phyloP scores from a whole-genome alignment of 352 stramenopile species.

The Phytophthora aleatoria region DNA sequence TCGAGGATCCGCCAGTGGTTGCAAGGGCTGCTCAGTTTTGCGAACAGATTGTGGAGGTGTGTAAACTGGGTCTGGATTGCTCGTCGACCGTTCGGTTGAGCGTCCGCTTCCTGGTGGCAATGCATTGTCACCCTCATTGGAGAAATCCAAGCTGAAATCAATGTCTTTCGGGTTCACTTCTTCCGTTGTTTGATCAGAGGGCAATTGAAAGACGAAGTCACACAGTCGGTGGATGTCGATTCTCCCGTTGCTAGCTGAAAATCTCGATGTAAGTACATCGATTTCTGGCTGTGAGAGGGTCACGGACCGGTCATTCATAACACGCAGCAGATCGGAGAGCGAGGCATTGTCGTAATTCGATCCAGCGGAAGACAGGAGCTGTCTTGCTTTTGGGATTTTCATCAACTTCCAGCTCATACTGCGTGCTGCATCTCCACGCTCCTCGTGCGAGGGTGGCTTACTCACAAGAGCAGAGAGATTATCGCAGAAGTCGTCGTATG shows the following conservation, averaged over 20 bases:
- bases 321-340: slow-evolving; percentile 33
- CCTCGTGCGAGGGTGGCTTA: slow-evolving; percentile 10
- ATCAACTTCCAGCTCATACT: slow-evolving; percentile 34
- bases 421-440: slow-evolving; percentile 4
- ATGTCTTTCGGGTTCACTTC: slow-evolving; percentile 21
- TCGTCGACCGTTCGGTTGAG: slow-evolving; percentile 13
- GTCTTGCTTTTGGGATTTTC: slow-evolving; percentile 33
- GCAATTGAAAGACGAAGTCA: slow-evolving; percentile 43
- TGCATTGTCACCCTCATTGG: slow-evolving; percentile 21
- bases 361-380: slow-evolving; percentile 22
- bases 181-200: slow-evolving; percentile 10
- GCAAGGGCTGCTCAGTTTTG: slow-evolving; percentile 12
- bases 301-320: slow-evolving; percentile 34
- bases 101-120: slow-evolving; percentile 18
- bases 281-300: slow-evolving; percentile 38
- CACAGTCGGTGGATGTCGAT: slow-evolving; percentile 47
- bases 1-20: slow-evolving; percentile 23
- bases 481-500: slow-evolving; percentile 74
- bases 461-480: slow-evolving; percentile 37
- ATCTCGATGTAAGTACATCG: slow-evolving; percentile 34
- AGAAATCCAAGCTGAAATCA: slow-evolving; percentile 20
- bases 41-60: slow-evolving; percentile 14
- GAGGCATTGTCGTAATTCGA: slow-evolving; percentile 16
- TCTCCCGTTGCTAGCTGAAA: slow-evolving; percentile 29
- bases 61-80: slow-evolving; percentile 1